A percentile compares a stretch with the other conserved stretches of the same genome.
phyloP scores from a whole-genome alignment of 352 stramenopile species.

The Blastocystis hominis region DNA sequence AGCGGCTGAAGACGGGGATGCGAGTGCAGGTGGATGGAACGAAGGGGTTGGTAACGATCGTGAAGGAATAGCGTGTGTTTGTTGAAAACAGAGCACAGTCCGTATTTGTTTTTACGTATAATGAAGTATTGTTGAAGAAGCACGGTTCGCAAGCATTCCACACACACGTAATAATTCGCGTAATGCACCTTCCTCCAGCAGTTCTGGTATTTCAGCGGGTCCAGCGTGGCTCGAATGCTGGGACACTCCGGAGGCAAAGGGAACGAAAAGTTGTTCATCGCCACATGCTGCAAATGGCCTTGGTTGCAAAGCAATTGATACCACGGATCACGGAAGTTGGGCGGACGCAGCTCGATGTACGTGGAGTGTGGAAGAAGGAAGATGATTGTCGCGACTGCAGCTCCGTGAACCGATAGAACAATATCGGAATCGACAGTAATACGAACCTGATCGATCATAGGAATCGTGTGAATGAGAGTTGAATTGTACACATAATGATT shows the following conservation, averaged over 20 bases:
- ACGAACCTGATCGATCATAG: slow-evolving; percentile 27
- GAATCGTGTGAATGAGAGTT: slow-evolving; percentile 48
- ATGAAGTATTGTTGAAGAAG: slow-evolving; percentile 20
- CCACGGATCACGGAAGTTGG: slow-evolving; percentile 55
- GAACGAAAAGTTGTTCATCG: slow-evolving; percentile 56
- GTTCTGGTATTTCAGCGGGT: slow-evolving; percentile 37
- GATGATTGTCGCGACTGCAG: slow-evolving; percentile 44
- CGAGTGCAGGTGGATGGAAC: slow-evolving; percentile 1
- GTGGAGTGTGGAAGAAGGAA: slow-evolving; percentile 45
- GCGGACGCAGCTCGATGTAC: slow-evolving; percentile 49
- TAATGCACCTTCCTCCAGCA: slow-evolving; percentile 56
- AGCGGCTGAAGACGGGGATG: slow-evolving; percentile 17
- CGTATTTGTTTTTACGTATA: slow-evolving; percentile 36
- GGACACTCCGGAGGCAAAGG: slow-evolving; percentile 8
- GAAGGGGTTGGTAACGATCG: background rate
- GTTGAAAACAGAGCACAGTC: background rate
- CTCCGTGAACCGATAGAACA: slow-evolving; percentile 47
- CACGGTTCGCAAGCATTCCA: slow-evolving; percentile 39
- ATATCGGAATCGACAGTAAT: slow-evolving; percentile 50
- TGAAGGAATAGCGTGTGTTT: background rate
- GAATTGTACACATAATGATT: slow-evolving; percentile 22
- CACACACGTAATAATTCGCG: slow-evolving; percentile 43
- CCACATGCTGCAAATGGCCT: slow-evolving; percentile 1
- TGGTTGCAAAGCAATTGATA: slow-evolving; percentile 49
- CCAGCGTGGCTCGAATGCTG: slow-evolving; percentile 26